Evolutionary conservation across 805 yeast genomes (phyloP).

Genomic region (Starmerella etchellsii): DNA sequence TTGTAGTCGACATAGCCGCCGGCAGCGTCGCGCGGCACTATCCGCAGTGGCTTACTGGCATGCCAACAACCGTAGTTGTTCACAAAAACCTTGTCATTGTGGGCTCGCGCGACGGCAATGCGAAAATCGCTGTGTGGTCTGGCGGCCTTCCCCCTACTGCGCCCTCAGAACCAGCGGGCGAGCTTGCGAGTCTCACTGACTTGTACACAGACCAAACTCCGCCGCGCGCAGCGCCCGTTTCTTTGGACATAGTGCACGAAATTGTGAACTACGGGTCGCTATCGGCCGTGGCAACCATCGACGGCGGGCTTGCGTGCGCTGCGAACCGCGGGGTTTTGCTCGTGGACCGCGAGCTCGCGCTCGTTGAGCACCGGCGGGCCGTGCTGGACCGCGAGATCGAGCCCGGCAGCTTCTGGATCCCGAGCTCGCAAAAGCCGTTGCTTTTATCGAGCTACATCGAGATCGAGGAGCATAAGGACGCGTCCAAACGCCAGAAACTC

Average conservation of each 20-base stretch:
- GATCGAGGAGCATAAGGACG: neutral
- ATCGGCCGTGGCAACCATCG: conserved; percentile 7
- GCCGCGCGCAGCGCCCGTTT: neutral
- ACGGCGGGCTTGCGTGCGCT: conserved; percentile 12
- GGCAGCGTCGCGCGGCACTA: neutral
- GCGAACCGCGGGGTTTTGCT: conserved; percentile 8
- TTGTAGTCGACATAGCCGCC: neutral
- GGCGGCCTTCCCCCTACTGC: neutral
- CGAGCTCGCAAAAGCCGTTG: neutral
- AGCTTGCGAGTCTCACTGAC: neutral
- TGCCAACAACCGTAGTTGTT: neutral
- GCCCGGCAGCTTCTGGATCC: conserved; percentile 10
- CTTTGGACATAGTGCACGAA: neutral
- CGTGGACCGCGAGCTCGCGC: conserved; percentile 11
- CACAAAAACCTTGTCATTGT: neutral
- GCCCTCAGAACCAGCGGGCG: neutral
- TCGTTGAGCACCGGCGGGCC: conserved; percentile 1
- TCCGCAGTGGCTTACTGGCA: neutral
- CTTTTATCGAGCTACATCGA: neutral
- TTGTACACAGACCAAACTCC: neutral
- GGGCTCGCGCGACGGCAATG: neutral
- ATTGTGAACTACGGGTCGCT: conserved; percentile 7
- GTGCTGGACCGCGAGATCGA: conserved; percentile 1
- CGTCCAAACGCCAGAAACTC: neutral
- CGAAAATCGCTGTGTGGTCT: neutral